Evolutionary conservation across 2,329 filamentous ascomycete genomes (phyloP), one percentile per base, ranked within the genome.

Genomic region (Diaporthe destruens): DNA sequence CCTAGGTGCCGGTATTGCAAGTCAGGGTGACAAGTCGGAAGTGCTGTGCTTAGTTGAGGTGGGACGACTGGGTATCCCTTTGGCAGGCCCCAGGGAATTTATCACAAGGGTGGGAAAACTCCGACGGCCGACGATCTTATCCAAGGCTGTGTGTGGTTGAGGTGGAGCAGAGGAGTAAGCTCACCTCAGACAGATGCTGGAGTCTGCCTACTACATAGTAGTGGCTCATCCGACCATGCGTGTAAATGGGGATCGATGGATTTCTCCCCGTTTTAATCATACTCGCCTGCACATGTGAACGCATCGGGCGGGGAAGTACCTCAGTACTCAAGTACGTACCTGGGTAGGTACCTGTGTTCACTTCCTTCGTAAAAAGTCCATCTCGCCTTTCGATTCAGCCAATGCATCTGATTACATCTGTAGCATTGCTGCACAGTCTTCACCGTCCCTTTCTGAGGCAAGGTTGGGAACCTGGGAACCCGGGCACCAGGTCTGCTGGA

Each of bases 1-100:
- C 29, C n/a, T n/a, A n/a, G n/a, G n/a, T n/a, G n/a, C n/a, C n/a
- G n/a, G n/a, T 34, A 5, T 49, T 42, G 18, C 29, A 11, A 49
- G 59, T 12, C 23, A 8, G 44, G n/a, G 42, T 20, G 25, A 51
- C 59, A 47, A 51, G 23, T 47, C 6, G 14, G 29, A 47, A 63
- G 29, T 65, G 36, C 42, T 39, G 61, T 66, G 14, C 18, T 53
- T 32, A 8, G 61, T 29, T 36, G 44, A 36, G 29, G 61, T 65
- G 44, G 20, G 23, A 65, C 59, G 3, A 51, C 29, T 25, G 61
- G 29, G 11, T 8, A n/a, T 66, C 61, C 47, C 61, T 66, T 66
- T 20, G 32, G 29, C 29, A 29, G 29, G 29, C 29, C 5, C 29
- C 32, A 25, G 14, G 34, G 25, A 39, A 61, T 7, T 44, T 2